These are phyloP conservation scores for Aspergillus intermedius DNA, from an alignment of 2,329 filamentous ascomycete species.

Conservation along the genomic window DNA sequence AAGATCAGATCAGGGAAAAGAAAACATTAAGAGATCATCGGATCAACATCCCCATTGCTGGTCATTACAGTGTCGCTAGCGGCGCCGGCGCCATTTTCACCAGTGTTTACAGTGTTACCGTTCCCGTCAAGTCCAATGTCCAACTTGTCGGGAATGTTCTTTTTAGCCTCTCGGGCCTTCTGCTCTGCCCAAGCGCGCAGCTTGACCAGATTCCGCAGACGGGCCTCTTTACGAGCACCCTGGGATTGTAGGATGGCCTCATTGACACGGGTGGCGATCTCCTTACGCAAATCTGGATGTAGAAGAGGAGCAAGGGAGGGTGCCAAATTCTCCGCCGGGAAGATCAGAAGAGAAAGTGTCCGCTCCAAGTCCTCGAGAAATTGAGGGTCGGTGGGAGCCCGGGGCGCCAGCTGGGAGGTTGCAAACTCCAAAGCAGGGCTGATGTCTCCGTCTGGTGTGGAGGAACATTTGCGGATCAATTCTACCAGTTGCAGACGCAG, in stretches of 20 bases:
- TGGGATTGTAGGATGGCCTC: constrained; percentile 74
- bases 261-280: constrained; percentile 85
- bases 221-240: constrained; percentile 67
- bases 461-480: constrained; percentile 72
- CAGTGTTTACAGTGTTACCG: constrained; percentile 15
- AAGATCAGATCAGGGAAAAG: neutral
- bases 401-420: constrained; percentile 75
- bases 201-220: constrained; percentile 72
- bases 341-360: constrained; percentile 88
- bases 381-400: constrained; percentile 70
- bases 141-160: constrained; percentile 41
- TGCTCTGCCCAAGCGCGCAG: constrained; percentile 79
- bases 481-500: constrained; percentile 89
- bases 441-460: constrained; percentile 63
- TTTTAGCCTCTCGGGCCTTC: constrained; percentile 42
- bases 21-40: constrained; percentile 32
- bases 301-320: constrained; percentile 70
- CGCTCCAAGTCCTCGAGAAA: constrained; percentile 84
- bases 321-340: constrained; percentile 71
- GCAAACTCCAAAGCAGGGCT: constrained; percentile 78
- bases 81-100: constrained; percentile 24
- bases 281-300: constrained; percentile 68
- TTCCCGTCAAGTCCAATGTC: constrained; percentile 38
- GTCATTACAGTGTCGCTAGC: constrained; percentile 36
- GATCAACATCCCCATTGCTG: constrained; percentile 35